A percentile compares a stretch with the other conserved stretches of the same genome.
Evolutionary conservation across 2,329 filamentous ascomycete genomes (phyloP).

Genomic region (Chaetomium globosum): DNA sequence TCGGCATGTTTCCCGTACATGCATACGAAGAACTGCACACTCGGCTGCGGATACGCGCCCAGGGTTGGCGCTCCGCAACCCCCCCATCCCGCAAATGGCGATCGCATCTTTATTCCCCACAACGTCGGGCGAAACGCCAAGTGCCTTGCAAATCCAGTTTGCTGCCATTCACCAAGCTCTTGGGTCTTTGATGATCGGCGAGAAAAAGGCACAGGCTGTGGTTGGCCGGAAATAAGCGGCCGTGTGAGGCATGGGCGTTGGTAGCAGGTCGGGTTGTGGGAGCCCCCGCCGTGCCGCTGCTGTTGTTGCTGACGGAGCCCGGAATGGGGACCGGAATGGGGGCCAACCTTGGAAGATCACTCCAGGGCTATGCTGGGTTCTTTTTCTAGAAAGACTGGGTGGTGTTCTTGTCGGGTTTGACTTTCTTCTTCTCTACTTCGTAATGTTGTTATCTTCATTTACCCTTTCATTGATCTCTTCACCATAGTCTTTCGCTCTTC

Average conservation of each 20-base stretch:
- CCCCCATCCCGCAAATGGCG: not conserved
- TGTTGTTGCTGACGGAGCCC: not conserved
- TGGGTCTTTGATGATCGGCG: not conserved
- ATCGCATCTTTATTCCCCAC: not conserved
- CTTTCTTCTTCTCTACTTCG: not conserved
- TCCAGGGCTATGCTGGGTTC: not conserved
- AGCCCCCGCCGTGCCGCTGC: constrained; percentile 3
- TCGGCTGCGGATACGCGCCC: not conserved
- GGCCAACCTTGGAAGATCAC: not conserved
- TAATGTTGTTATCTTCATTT: not conserved
- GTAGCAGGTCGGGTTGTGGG: constrained; percentile 11
- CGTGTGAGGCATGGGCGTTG: not conserved
- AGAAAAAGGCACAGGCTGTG: not conserved
- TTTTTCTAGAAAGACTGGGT: not conserved
- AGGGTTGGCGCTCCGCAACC: not conserved
- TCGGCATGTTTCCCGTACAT: not conserved
- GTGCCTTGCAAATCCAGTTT: not conserved
- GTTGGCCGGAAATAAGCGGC: constrained; percentile 1
- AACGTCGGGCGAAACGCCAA: constrained; percentile 3
- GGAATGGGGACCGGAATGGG: not conserved
- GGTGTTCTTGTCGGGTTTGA: not conserved
- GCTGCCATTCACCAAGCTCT: not conserved
- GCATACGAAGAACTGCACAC: not conserved
- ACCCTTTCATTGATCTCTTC: not conserved
- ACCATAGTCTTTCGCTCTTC: not conserved